Base-by-base conservation (phyloP, 78 protist genomes). In the Guillardia theta region DNA sequence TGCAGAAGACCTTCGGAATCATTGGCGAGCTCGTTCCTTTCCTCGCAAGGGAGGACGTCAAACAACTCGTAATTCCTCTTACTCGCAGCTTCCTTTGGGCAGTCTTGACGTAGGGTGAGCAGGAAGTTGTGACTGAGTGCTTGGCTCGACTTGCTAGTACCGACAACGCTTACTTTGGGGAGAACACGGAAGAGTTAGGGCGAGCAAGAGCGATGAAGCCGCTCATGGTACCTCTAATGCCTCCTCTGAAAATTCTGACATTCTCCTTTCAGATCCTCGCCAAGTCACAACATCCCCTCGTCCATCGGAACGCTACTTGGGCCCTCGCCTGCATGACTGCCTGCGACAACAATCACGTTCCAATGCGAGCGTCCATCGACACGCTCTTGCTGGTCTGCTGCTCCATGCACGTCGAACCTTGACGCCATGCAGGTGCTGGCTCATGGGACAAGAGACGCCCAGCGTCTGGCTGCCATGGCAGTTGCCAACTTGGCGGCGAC, bases 251-350 rank as follows among this genome's bases (percentile, higher is more conserved):
- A n/a, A n/a, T n/a, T n/a, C n/a, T n/a, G n/a, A n/a, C n/a, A n/a
- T n/a, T n/a, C n/a, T n/a, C n/a, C n/a, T n/a, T n/a, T n/a, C n/a
- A n/a, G n/a, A n/a, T n/a, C n/a, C n/a, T n/a, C n/a, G n/a, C n/a
- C n/a, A n/a, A n/a, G n/a, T n/a, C n/a, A n/a, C n/a, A n/a, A n/a
- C n/a, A n/a, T n/a, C n/a, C n/a, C n/a, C n/a, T n/a, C n/a, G 58
- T 64, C 43, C 78, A 70, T 6, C 45, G 83, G 46, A 70, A 70
- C 83, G 83, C 83, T 15, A 70, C 83, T 15, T 70, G 83, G 45
- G 83, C 83, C 46, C 83, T 70, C 33, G 83, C 83, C 46, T 70
- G 83, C 41, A 70, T 70, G 83, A 70, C 83, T 36, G 83, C 83
- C n/a, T 70, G 83, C 83, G 83, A 70, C 46, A 12, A 43, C 45